Evolutionary conservation across 2,329 filamentous ascomycete species (phyloP), one percentile per base, ranked within the genome.

Genomic region (Myotisia sp.): DNA sequence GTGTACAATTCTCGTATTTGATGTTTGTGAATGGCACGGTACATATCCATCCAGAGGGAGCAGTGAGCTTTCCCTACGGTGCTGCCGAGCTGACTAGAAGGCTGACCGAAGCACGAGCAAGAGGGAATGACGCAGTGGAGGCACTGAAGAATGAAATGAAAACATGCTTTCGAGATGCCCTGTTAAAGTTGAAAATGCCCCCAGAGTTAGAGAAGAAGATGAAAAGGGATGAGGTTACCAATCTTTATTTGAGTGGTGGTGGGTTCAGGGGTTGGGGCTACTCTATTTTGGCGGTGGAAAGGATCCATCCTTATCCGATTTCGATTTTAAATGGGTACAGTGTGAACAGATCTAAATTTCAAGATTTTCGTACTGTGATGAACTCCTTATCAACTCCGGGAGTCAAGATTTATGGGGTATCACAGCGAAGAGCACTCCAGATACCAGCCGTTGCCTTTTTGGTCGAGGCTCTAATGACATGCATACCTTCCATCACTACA

Each of bases 211-310:
- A 63, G 1, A 50, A 64, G 8, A 46, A 55, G 13, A 61, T 64
- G 9, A 53, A 59, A 18, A 47, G 54, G 5, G 46, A 62, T 1
- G 63, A 62, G 1, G 69, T 69, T 3, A 64, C 85, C 37, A 73
- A 79, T 21, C 64, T 93, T 6, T 93, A 86, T 52, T 74, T 94
- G 37, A 92, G 81, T 42, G 86, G 86, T 27, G 86, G 86, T 16
- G 86, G 86, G 0, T 92, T 93, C 51, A 68, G 86, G 22, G 86
- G 86, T 10, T 93, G 92, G 65, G 86, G 85, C 5, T 92, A 83
- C 55, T 75, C 92, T 49, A 66, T 93, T 34, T 86, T 92, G 79
- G 76, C 79, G 51, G 70, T 72, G 44, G 80, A 87, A 47, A 57
- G 64, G 4, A 70, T 83, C 27, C 63, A 69, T 35, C 83, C 83